Percentiles rank a stretch among this genome's conserved stretches.
Conservation (phyloP, 2,329 filamentous ascomycete species). For the Venturia oleaginea region DNA sequence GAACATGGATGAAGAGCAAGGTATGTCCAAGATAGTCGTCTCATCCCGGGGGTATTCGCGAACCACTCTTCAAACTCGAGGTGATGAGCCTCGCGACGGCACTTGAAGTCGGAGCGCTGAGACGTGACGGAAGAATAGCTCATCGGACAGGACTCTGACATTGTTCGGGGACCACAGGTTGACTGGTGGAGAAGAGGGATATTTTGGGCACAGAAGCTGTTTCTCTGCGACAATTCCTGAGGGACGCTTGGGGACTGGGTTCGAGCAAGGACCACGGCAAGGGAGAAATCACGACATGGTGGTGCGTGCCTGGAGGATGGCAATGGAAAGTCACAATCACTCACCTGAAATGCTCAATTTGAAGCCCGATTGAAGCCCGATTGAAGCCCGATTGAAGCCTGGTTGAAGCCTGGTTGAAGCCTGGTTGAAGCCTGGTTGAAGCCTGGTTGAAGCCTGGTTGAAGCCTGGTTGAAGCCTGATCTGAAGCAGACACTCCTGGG, state of each 20-base stretch:
- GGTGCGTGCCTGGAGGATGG: not conserved
- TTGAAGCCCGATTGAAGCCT: too few species aligned
- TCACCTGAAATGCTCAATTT: not conserved
- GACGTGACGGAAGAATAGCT: not conserved
- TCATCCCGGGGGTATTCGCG: slow-evolving; percentile 5
- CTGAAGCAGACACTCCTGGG: not conserved
- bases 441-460: too few species aligned
- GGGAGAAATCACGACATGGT: not conserved
- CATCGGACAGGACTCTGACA: not conserved
- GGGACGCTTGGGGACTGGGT: not conserved
- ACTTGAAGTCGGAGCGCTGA: not conserved
- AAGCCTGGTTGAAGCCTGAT: too few species aligned
- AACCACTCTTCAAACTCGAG: not conserved
- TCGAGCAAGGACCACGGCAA: not conserved
- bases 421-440: too few species aligned
- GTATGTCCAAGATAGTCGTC: not conserved
- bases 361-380: too few species aligned
- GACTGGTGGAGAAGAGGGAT: not conserved
- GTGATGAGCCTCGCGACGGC: not conserved
- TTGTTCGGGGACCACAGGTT: too few species aligned
- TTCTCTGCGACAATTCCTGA: not conserved
- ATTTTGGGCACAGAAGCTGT: not conserved
- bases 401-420: too few species aligned
- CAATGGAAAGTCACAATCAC: not conserved
- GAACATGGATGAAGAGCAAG: not conserved